Percentiles rank a stretch among this genome's conserved stretches.
phyloP scores from a whole-genome alignment of 2,329 filamentous ascomycete genomes.

The Leptographium lundbergii region DNA sequence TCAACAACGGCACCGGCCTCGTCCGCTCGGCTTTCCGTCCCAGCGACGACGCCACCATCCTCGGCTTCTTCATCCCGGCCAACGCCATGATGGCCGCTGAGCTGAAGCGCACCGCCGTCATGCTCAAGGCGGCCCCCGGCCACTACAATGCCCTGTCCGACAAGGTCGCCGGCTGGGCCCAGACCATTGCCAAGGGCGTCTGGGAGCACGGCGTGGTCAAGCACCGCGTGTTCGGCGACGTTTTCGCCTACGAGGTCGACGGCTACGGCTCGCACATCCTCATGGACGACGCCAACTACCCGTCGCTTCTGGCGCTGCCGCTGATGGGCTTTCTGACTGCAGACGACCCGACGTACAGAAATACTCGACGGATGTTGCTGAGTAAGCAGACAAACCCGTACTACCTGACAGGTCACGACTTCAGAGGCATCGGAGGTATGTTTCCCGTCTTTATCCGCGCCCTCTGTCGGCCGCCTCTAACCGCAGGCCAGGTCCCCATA shows the following conservation, averaged over 20 bases:
- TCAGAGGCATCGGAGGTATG: slow-evolving; percentile 80
- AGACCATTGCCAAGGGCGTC: slow-evolving; percentile 60
- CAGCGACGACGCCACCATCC: slow-evolving; percentile 86
- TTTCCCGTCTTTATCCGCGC: not conserved
- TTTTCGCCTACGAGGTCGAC: slow-evolving; percentile 82
- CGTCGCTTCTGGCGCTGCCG: slow-evolving; percentile 66
- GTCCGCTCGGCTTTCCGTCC: slow-evolving; percentile 87
- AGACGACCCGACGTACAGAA: slow-evolving; percentile 63
- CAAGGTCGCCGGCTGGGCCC: slow-evolving; percentile 43
- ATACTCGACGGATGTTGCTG: slow-evolving; percentile 70
- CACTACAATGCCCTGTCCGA: slow-evolving; percentile 37
- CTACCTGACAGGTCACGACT: slow-evolving; percentile 62
- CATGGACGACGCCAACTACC: slow-evolving; percentile 86
- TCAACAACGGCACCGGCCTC: slow-evolving; percentile 72
- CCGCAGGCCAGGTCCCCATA: slow-evolving; percentile 39
- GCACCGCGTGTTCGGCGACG: slow-evolving; percentile 61
- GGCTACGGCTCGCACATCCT: slow-evolving; percentile 71
- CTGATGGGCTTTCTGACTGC: slow-evolving; percentile 60
- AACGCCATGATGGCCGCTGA: slow-evolving; percentile 96
- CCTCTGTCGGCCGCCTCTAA: not conserved
- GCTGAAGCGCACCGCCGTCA: slow-evolving; percentile 57
- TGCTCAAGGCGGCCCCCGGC: slow-evolving; percentile 39
- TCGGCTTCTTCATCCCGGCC: slow-evolving; percentile 88
- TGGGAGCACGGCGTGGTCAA: slow-evolving; percentile 73
- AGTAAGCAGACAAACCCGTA: slow-evolving; percentile 74